These are phyloP conservation scores for Dissophora globulifera DNA, from an alignment of 192 early-diverging fungal species.

Conservation along the genomic window DNA sequence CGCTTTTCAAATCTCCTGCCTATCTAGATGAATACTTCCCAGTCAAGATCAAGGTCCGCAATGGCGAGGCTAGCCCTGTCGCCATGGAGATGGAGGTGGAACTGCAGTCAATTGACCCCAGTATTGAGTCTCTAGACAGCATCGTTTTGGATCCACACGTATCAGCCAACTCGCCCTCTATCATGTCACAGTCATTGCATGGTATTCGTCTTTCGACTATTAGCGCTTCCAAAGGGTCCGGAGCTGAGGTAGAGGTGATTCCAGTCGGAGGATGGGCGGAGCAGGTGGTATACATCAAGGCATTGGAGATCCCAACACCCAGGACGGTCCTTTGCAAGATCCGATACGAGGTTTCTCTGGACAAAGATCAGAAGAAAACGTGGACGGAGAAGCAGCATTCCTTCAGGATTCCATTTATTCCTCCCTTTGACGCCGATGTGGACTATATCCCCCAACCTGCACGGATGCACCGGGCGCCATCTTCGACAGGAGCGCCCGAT, in stretches of 20 bases:
- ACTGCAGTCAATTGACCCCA: conserved; percentile 60
- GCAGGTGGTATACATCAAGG: conserved; percentile 24
- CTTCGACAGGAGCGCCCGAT: too few species aligned
- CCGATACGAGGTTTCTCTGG: conserved; percentile 53
- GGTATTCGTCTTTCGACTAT: conserved; percentile 26
- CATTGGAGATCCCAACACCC: conserved; percentile 17
- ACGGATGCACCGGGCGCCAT: too few species aligned
- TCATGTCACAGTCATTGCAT: conserved; percentile 8
- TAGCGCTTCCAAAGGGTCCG: too few species aligned
- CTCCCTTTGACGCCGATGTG: conserved; percentile 65
- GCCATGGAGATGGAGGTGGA: conserved; percentile 70
- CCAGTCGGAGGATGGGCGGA: conserved; percentile 38
- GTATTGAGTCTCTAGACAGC: conserved; percentile 43
- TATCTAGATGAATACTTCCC: conserved; percentile 76
- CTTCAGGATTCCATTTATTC: conserved; percentile 63
- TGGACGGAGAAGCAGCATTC: conserved; percentile 68
- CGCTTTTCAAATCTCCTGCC: conserved; percentile 67
- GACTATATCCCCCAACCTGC: conserved; percentile 35
- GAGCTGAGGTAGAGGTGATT: conserved; percentile 10
- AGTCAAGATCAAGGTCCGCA: conserved; percentile 68
- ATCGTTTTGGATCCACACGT: conserved; percentile 33
- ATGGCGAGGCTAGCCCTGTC: conserved; percentile 69
- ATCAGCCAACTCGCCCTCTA: conserved; percentile 27
- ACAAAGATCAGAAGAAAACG: conserved; percentile 26
- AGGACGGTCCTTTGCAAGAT: conserved; percentile 46